Conservation (phyloP, 257 asterid species). For the Lithospermum erythrorhizon region DNA sequence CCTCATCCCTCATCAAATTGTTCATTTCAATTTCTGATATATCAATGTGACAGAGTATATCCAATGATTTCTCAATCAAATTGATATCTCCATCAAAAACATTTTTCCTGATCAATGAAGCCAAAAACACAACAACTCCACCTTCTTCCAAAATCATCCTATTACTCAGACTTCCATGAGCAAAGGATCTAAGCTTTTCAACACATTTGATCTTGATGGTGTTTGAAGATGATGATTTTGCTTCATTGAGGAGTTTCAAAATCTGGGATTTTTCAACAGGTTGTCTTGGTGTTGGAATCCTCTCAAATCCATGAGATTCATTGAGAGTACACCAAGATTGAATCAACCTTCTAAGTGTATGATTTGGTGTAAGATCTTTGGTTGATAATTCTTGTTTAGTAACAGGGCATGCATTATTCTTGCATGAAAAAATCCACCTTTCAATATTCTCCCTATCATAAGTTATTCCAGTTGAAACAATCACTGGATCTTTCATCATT, state of each 20-base stretch:
- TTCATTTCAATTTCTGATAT: constrained; percentile 29
- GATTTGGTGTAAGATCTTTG: constrained; percentile 61
- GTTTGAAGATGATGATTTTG: constrained; percentile 15
- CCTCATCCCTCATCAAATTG: constrained; percentile 11
- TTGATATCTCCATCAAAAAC: background rate
- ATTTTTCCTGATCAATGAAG: constrained; percentile 16
- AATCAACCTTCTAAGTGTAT: constrained; percentile 53
- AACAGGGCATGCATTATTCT: constrained; percentile 41
- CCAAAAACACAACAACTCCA: constrained; percentile 29
- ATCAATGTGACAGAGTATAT: constrained; percentile 32
- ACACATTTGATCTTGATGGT: constrained; percentile 21
- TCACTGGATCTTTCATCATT: constrained; percentile 74
- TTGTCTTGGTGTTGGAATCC: constrained; percentile 61
- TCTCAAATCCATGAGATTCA: constrained; percentile 32
- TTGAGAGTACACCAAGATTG: constrained; percentile 70
- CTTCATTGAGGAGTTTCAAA: constrained; percentile 31
- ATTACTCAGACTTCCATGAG: constrained; percentile 19
- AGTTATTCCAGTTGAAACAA: constrained; percentile 59
- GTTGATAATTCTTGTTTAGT: constrained; percentile 35
- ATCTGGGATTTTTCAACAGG: constrained; percentile 32
- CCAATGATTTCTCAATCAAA: constrained; percentile 29
- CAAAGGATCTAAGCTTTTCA: constrained; percentile 32
- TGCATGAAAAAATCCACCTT: constrained; percentile 48
- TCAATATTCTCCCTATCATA: constrained; percentile 61
- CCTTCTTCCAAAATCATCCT: constrained; percentile 24